Conservation (phyloP, 345 rosid species). For the Eucalyptus erythrocorys region DNA sequence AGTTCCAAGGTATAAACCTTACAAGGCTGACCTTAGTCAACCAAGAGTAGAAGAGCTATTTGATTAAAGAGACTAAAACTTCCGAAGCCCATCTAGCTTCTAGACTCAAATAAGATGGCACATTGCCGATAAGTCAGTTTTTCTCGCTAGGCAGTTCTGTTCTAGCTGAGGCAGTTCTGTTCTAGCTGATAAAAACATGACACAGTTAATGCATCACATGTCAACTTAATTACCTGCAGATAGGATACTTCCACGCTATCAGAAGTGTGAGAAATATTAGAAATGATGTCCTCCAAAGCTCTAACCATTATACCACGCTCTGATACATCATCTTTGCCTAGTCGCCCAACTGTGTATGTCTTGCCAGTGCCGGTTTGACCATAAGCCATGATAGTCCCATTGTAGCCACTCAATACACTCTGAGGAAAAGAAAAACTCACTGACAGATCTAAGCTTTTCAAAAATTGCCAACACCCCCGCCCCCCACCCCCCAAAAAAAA, state of each 20-base stretch:
- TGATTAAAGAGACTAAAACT: not conserved
- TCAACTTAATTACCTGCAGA: conserved; percentile 51
- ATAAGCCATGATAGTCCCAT: conserved; percentile 96
- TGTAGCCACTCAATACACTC: conserved; percentile 89
- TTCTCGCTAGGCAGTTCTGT: not conserved
- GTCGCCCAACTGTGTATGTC: conserved; percentile 77
- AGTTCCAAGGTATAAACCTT: not conserved
- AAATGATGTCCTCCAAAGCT: conserved; percentile 73
- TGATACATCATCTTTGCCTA: conserved; percentile 75
- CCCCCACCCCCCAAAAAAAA: too few relatives aligned
- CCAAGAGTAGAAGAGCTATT: not conserved
- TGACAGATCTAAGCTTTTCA: not conserved
- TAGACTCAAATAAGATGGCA: not conserved
- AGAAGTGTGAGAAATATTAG: conserved; percentile 26
- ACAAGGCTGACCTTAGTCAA: not conserved
- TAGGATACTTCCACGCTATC: conserved; percentile 73
- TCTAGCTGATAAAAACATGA: not conserved
- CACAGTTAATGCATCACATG: not conserved
- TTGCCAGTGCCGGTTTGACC: conserved; percentile 98
- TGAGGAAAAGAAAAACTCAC: conserved; percentile 12
- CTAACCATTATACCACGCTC: conserved; percentile 95
- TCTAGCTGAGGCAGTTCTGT: not conserved
- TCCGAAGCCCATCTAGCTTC: not conserved
- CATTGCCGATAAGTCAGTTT: not conserved
- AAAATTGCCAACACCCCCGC: not conserved